These are phyloP conservation scores for Elsinoe ampelina DNA, from an alignment of 2,329 filamentous ascomycete species.

Conservation along the genomic window DNA sequence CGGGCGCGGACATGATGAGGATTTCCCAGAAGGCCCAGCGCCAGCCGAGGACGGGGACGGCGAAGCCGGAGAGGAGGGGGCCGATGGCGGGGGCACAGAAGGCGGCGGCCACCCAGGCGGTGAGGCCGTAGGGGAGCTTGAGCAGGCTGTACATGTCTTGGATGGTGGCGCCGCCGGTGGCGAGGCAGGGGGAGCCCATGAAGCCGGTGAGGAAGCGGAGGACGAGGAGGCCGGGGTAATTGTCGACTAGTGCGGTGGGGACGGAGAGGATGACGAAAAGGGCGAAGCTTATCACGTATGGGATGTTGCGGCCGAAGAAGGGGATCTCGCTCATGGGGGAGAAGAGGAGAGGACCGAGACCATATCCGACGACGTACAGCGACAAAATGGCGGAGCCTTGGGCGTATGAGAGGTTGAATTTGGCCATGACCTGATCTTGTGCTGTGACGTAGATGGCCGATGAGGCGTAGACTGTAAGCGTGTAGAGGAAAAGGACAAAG, in stretches of 20 bases:
- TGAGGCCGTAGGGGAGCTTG: conserved; percentile 37
- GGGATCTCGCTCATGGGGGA: conserved; percentile 60
- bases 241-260: conserved; percentile 54
- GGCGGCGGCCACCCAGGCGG: conserved; percentile 36
- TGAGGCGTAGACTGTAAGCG: conserved; percentile 31
- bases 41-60: conserved; percentile 49
- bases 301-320: conserved; percentile 54
- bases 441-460: conserved; percentile 42
- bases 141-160: conserved; percentile 43
- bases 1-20: conserved; percentile 50
- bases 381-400: conserved; percentile 50
- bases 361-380: conserved; percentile 52
- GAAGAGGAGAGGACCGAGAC: conserved; percentile 52
- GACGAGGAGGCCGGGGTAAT: conserved; percentile 55
- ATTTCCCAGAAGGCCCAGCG: conserved; percentile 58
- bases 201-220: conserved; percentile 55
- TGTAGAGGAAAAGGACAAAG: conserved; percentile 30
- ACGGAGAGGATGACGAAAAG: conserved; percentile 59
- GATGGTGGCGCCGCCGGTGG: conserved; percentile 43
- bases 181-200: conserved; percentile 56
- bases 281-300: conserved; percentile 58
- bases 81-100: conserved; percentile 47
- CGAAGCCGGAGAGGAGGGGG: conserved; percentile 52
- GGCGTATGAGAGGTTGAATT: conserved; percentile 45
- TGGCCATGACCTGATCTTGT: conserved; percentile 39